Percentiles rank a stretch among this genome's conserved stretches.
Conservation (phyloP, 176 grass and related monocot species). For the Luzula sylvatica region DNA sequence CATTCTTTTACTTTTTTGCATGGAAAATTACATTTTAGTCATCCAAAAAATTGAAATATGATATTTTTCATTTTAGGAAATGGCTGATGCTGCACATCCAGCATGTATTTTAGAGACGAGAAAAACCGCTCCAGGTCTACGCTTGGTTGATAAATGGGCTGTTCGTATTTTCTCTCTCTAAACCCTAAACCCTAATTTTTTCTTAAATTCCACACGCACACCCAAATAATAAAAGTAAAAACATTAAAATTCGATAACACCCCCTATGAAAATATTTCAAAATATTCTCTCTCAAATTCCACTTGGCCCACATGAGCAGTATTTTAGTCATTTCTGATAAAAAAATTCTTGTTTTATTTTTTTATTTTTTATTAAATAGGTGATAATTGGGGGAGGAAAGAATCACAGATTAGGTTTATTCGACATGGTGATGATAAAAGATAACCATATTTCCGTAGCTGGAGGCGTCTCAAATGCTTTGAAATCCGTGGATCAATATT, state of each 20-base stretch:
- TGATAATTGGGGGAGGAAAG: constrained; percentile 90
- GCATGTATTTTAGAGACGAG: constrained; percentile 88
- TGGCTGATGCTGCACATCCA: constrained; percentile 80
- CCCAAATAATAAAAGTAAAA: background rate
- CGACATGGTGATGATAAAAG: constrained; percentile 99
- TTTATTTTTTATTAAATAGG: constrained; percentile 27
- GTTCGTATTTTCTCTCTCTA: constrained; percentile 32
- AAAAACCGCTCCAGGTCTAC: constrained; percentile 93
- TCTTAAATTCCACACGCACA: background rate
- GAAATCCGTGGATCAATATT: constrained; percentile 69
- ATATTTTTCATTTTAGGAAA: constrained; percentile 41
- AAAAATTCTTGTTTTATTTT: background rate
- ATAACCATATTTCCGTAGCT: constrained; percentile 96
- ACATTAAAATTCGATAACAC: background rate
- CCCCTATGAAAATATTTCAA: no score
- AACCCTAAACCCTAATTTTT: constrained; percentile 5
- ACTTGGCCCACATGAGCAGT: background rate
- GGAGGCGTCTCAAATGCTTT: constrained; percentile 75
- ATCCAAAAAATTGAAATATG: background rate
- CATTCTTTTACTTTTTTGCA: background rate
- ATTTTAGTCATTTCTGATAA: no score
- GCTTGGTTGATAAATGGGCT: constrained; percentile 85
- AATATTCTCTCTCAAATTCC: no score
- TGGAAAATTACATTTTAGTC: background rate
- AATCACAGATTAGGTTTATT: constrained; percentile 95